A percentile compares a stretch with the other conserved stretches of the same genome.
Conservation (phyloP, 768 basidiomycete species). For the Lactarius quietus region DNA sequence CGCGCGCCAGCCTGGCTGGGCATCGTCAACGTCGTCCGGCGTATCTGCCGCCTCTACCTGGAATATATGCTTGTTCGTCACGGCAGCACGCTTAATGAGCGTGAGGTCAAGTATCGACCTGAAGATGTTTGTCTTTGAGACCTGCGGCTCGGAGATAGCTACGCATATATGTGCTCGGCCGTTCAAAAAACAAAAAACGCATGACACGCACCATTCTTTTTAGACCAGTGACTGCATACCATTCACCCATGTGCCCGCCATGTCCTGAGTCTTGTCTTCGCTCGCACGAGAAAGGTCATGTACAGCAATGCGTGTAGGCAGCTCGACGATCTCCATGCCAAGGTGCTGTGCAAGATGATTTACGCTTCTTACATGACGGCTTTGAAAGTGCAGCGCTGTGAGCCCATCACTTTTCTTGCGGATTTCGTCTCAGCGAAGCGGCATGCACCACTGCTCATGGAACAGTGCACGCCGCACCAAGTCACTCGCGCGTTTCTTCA, state of each 20-base stretch:
- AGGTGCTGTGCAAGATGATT: slow-evolving; percentile 52
- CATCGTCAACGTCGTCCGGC: slow-evolving; percentile 50
- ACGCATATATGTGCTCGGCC: neutral
- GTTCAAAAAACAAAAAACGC: neutral
- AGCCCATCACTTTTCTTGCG: slow-evolving; percentile 69
- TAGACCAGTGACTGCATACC: slow-evolving; percentile 41
- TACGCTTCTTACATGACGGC: slow-evolving; percentile 63
- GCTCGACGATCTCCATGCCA: slow-evolving; percentile 87
- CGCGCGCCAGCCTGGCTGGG: slow-evolving; percentile 43
- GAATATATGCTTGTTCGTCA: slow-evolving; percentile 42
- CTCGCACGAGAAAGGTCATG: no score
- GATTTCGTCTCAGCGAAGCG: slow-evolving; percentile 79
- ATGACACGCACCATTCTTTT: slow-evolving; percentile 56
- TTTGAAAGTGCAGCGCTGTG: slow-evolving; percentile 57
- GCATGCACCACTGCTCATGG: slow-evolving; percentile 62
- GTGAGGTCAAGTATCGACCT: slow-evolving; percentile 64
- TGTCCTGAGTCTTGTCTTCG: slow-evolving; percentile 40
- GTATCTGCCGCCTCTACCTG: slow-evolving; percentile 48
- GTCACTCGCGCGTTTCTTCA: slow-evolving; percentile 61
- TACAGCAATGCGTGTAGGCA: slow-evolving; percentile 57
- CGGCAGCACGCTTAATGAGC: slow-evolving; percentile 59
- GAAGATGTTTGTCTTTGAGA: slow-evolving; percentile 80
- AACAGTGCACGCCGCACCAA: slow-evolving; percentile 82
- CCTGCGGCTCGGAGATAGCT: slow-evolving; percentile 53
- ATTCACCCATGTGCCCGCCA: slow-evolving; percentile 11